Base-by-base conservation (phyloP, 495 filamentous ascomycete species). In the Coniosporium apollinis region DNA sequence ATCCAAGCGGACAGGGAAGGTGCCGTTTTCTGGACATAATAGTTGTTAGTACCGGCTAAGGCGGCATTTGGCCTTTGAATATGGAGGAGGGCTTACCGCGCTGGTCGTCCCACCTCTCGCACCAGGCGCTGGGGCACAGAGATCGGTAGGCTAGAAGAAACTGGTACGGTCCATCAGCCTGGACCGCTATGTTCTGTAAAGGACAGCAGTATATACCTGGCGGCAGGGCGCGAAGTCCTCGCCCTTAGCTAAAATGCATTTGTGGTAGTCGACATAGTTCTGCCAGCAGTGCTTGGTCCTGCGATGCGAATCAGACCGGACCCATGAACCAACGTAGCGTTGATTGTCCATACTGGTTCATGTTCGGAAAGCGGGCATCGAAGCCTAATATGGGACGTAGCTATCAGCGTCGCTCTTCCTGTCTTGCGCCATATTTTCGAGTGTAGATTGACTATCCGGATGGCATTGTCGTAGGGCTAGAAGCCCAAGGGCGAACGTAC, bases 201-300 rank as follows among this genome's bases (percentile, higher is more conserved):
- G 19, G 7, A 14, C 10, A 7, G 33, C 6, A 34, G 19, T 13
- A 25, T 39, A 34, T 75, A 92, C 86, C 72, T 97, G 91, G 55
- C 76, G 79, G 79, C 91, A 99, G 33, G 91, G 91, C 43, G 79
- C 73, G 60, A 96, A 99, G 57, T 96, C 91, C 66, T 99, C 91
- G 59, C 91, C 91, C 73, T 96, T 96, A 59, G 86, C 87, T 56
- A 79, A 64, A 59, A 92, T 79, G 66, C 91, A 99, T 72, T 96
- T 99, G 75, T 99, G 76, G 72, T 99, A 96, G 64, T 99, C 91
- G 69, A 99, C 91, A 64, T 99, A 99, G 70, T 97, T 89, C 55
- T 93, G 86, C 86, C 86, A 93, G 80, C 83, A 94, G 61, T 80
- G 74, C 65, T 80, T 79, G 56, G 74, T 79, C 58, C 69, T 73